A percentile compares a stretch with the other conserved stretches of the same genome.
Conservation (phyloP, 2,329 filamentous ascomycete species). For the Botryotinia convoluta region DNA sequence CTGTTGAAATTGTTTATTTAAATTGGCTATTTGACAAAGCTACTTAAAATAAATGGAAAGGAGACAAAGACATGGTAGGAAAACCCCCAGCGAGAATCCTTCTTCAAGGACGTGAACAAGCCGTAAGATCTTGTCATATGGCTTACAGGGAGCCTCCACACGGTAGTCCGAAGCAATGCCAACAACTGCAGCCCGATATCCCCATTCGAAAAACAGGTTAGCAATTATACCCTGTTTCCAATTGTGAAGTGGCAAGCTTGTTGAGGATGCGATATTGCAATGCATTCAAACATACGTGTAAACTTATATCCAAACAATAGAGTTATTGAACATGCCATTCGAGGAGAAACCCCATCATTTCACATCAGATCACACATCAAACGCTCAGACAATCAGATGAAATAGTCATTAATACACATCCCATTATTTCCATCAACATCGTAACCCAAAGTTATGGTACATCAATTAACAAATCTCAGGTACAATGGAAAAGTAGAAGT, state of each 20-base stretch:
- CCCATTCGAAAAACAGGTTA: not conserved
- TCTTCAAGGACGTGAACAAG: not conserved
- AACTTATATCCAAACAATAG: not conserved
- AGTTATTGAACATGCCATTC: not conserved
- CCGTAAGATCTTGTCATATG: not conserved
- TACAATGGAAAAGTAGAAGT: conserved; percentile 21
- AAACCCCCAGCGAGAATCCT: too few relatives aligned
- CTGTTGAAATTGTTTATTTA: not conserved
- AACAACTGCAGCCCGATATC: not conserved
- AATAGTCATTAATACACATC: conserved; percentile 2
- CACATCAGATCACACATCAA: not conserved
- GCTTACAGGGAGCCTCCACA: not conserved
- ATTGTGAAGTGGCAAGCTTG: not conserved
- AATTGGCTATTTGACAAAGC: not conserved
- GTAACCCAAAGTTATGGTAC: not conserved
- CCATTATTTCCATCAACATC: conserved; percentile 13
- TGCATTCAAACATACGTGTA: not conserved
- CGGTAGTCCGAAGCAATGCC: not conserved
- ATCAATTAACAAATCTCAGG: not conserved
- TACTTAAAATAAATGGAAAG: not conserved
- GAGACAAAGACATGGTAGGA: too few relatives aligned
- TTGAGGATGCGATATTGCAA: not conserved
- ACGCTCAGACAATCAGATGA: not conserved
- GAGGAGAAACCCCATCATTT: not conserved
- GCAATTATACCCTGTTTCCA: not conserved